These are phyloP conservation scores for Lipomyces anomalus DNA, from an alignment of 805 yeast species.

Conservation along the genomic window DNA sequence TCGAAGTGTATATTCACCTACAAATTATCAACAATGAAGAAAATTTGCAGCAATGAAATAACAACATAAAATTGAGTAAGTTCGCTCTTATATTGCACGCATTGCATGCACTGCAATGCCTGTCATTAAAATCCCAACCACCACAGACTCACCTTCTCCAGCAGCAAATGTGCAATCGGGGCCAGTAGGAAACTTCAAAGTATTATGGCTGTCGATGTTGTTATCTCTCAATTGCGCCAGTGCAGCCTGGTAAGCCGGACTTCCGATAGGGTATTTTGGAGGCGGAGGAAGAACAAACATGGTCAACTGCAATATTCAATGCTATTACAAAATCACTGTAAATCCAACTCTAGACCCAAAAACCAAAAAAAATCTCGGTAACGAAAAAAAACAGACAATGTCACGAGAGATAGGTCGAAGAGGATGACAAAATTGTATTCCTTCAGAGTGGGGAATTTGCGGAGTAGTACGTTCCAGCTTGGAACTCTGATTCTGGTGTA, in stretches of 20 bases:
- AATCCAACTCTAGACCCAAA: no score
- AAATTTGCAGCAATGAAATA: no score
- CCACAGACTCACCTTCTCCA: slow-evolving; percentile 32
- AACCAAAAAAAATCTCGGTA: no score
- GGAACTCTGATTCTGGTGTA: no score
- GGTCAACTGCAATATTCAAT: not conserved
- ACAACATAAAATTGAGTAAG: no score
- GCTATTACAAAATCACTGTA: no score
- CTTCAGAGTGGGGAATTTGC: no score
- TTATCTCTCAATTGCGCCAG: slow-evolving; percentile 18
- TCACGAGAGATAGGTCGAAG: not conserved
- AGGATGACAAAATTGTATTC: not conserved
- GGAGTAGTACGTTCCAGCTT: no score
- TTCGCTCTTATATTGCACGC: no score
- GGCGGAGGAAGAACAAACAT: slow-evolving; percentile 35
- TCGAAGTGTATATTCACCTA: slow-evolving; percentile 23
- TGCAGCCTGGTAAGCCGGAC: slow-evolving; percentile 25
- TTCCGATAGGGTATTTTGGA: slow-evolving; percentile 28
- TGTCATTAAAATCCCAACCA: slow-evolving; percentile 23
- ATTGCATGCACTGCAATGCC: no score
- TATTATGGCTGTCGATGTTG: slow-evolving; percentile 23
- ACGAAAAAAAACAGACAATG: no score
- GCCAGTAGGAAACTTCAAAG: slow-evolving; percentile 23
- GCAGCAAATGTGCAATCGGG: slow-evolving; percentile 27
- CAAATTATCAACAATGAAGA: not conserved